Evolutionary conservation across 257 asterid species (phyloP).

Genomic region (Solanum microdontum): DNA sequence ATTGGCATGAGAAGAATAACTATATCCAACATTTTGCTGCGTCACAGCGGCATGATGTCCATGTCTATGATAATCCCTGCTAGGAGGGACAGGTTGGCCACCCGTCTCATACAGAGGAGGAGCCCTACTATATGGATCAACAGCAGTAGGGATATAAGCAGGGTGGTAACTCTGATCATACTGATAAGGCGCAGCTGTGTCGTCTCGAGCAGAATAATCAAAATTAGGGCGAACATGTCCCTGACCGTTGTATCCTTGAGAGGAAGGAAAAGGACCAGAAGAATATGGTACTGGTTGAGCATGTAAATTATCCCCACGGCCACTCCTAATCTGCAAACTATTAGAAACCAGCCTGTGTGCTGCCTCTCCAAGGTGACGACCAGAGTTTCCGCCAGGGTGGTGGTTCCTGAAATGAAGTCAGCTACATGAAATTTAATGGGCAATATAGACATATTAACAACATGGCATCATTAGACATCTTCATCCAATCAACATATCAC

Average conservation of each 20-base stretch:
- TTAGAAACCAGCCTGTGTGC: constrained; percentile 80
- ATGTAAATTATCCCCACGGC: constrained; percentile 21
- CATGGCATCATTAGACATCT: background rate
- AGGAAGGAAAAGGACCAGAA: constrained; percentile 19
- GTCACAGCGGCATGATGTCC: constrained; percentile 35
- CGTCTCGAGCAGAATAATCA: constrained; percentile 26
- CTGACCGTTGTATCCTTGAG: constrained; percentile 20
- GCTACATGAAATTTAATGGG: background rate
- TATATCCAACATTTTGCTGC: constrained; percentile 25
- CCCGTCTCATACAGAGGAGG: constrained; percentile 23
- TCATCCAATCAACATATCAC: background rate
- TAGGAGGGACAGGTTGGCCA: constrained; percentile 15
- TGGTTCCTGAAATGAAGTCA: constrained; percentile 23
- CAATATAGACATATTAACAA: background rate
- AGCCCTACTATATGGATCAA: constrained; percentile 23
- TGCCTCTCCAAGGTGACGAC: constrained; percentile 81
- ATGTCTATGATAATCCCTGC: constrained; percentile 26
- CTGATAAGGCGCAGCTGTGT: constrained; percentile 16
- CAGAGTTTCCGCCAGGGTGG: constrained; percentile 44
- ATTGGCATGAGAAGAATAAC: constrained; percentile 28
- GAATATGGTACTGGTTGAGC: constrained; percentile 29
- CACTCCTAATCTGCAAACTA: constrained; percentile 41
- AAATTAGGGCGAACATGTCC: constrained; percentile 21
- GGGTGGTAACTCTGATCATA: constrained; percentile 35
- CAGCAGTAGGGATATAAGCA: constrained; percentile 25